Conservation (phyloP, 1,139 yeast species). For the Zygotorulaspora mrakii region DNA sequence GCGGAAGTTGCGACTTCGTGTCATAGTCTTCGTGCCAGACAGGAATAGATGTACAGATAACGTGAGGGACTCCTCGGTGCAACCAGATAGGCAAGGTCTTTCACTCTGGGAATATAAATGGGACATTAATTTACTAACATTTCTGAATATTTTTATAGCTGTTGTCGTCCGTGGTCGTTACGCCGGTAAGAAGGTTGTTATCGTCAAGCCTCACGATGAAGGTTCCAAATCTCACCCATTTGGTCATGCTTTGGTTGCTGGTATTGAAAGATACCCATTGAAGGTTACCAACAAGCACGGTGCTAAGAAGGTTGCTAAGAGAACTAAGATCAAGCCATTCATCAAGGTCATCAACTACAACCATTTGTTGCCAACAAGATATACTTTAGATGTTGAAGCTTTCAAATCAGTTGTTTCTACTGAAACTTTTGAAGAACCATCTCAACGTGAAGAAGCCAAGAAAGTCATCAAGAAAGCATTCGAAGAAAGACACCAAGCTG, state of each 20-base stretch:
- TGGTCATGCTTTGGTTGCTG: slow-evolving; percentile 99
- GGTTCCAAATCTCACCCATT: slow-evolving; percentile 98
- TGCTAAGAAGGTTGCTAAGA: slow-evolving; percentile 94
- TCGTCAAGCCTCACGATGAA: slow-evolving; percentile 97
- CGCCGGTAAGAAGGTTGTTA: slow-evolving; percentile 99
- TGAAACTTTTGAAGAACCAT: slow-evolving; percentile 95
- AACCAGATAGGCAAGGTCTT: not conserved
- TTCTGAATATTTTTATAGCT: slow-evolving; percentile 49
- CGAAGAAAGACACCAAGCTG: slow-evolving; percentile 99
- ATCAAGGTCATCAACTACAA: slow-evolving; percentile 99
- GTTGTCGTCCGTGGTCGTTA: slow-evolving; percentile 99
- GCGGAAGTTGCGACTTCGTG: too few relatives aligned
- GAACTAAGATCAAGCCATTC: slow-evolving; percentile 98
- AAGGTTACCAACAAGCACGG: slow-evolving; percentile 95
- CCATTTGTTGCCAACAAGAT: slow-evolving; percentile 99
- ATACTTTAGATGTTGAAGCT: slow-evolving; percentile 94
- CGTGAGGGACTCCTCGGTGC: too few relatives aligned
- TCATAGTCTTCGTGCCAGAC: too few relatives aligned
- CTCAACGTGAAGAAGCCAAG: slow-evolving; percentile 99
- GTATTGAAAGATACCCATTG: slow-evolving; percentile 98
- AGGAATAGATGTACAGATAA: too few relatives aligned
- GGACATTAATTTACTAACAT: not conserved
- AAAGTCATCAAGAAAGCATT: slow-evolving; percentile 98
- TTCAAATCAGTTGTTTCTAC: slow-evolving; percentile 89
- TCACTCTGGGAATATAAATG: not conserved